phyloP scores from a whole-genome alignment of 2,329 filamentous ascomycete species.

The Diaporthe batatas region DNA sequence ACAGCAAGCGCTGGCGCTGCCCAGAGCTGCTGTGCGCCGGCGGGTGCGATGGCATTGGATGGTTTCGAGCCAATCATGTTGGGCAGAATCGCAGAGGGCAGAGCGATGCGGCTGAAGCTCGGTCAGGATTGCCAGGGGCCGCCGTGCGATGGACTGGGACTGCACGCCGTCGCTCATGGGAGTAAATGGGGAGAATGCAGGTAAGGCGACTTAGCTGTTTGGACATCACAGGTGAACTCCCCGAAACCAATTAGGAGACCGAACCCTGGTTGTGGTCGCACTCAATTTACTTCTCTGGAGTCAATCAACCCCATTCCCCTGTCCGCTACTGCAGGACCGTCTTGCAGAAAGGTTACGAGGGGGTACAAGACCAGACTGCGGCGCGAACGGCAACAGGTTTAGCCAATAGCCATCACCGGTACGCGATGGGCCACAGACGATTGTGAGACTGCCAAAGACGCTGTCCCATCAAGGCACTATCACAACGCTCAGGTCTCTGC shows the following conservation, averaged over 20 bases:
- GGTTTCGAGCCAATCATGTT: constrained; percentile 12
- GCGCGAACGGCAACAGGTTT: constrained; percentile 23
- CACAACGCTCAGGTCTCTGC: constrained; percentile 25
- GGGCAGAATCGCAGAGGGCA: constrained; percentile 3
- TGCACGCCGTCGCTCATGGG: constrained; percentile 14
- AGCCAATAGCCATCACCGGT: constrained; percentile 38
- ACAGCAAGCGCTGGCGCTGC: neutral
- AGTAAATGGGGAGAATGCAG: neutral
- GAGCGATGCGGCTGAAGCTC: constrained; percentile 36
- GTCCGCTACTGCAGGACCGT: constrained; percentile 5
- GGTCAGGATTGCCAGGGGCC: constrained; percentile 37
- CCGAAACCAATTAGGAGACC: constrained; percentile 33
- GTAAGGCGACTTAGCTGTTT: constrained; percentile 15
- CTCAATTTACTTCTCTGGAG: constrained; percentile 30
- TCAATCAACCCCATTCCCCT: constrained; percentile 9
- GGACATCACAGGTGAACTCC: constrained; percentile 21
- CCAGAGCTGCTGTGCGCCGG: constrained; percentile 24
- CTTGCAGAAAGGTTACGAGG: constrained; percentile 26
- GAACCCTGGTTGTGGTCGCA: constrained; percentile 8
- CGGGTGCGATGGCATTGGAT: constrained; percentile 18
- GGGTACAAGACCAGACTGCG: constrained; percentile 33
- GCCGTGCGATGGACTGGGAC: constrained; percentile 23
- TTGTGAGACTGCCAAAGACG: constrained; percentile 39
- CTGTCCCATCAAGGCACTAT: constrained; percentile 29
- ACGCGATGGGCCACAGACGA: constrained; percentile 41